Evolutionary conservation across 495 filamentous ascomycete species (phyloP).

Genomic region (Penicillium ucsense): DNA sequence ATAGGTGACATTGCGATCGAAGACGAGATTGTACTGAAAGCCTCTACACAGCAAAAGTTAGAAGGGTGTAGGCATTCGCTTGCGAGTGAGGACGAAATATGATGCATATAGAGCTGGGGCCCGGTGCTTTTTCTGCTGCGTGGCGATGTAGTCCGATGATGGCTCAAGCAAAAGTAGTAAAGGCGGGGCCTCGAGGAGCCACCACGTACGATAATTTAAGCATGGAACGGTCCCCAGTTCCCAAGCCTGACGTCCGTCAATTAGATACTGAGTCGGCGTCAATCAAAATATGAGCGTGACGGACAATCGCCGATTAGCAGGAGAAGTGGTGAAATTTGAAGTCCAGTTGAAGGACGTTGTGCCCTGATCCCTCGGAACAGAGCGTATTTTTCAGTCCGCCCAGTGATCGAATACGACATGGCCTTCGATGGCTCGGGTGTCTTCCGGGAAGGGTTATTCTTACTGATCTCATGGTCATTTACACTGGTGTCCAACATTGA

Average conservation of each 20-base stretch:
- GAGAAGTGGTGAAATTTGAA: conserved; percentile 2
- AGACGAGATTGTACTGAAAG: too few species aligned
- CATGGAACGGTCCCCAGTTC: neutral
- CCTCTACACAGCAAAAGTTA: too few species aligned
- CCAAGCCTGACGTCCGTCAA: conserved; percentile 1
- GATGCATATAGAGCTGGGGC: neutral
- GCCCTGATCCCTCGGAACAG: conserved; percentile 14
- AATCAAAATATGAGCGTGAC: conserved; percentile 6
- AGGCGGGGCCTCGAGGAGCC: neutral
- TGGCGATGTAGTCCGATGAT: conserved; percentile 4
- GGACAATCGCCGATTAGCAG: conserved; percentile 1
- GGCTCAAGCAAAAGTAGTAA: neutral
- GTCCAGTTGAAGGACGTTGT: conserved; percentile 8
- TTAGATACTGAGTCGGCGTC: conserved; percentile 7
- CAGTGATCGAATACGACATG: conserved; percentile 3
- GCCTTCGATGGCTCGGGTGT: neutral
- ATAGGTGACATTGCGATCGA: too few species aligned
- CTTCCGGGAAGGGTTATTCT: too few species aligned
- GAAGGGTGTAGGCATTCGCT: neutral
- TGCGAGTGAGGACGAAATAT: neutral
- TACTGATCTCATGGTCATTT: too few species aligned
- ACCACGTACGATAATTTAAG: conserved; percentile 5
- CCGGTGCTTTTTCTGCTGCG: conserved; percentile 1
- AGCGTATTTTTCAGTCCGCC: conserved; percentile 24
- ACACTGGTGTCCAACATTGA: too few species aligned